Conservation (phyloP, 1,139 yeast genomes). For the Yamadazyma epiphylla region DNA sequence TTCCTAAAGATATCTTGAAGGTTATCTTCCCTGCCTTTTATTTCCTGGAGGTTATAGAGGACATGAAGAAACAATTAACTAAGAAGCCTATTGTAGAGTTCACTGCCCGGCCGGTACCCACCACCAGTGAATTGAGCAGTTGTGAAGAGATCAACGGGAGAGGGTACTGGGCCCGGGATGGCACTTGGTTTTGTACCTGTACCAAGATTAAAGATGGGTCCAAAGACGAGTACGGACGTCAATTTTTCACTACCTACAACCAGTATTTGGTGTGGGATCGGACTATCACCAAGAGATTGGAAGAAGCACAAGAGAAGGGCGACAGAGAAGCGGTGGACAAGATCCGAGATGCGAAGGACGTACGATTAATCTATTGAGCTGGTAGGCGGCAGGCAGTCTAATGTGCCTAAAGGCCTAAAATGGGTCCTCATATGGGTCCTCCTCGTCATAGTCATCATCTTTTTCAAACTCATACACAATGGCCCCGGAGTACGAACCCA, state of each 20-base stretch:
- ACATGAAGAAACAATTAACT: slow-evolving; percentile 7
- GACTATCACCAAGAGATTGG: slow-evolving; percentile 6
- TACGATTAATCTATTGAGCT: too few species aligned
- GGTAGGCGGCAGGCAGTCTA: too few species aligned
- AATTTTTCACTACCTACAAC: slow-evolving; percentile 13
- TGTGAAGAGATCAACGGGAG: slow-evolving; percentile 23
- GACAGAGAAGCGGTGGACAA: slow-evolving; percentile 4
- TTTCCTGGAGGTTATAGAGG: slow-evolving; percentile 19
- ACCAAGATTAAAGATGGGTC: slow-evolving; percentile 5
- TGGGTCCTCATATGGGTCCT: slow-evolving; percentile 96
- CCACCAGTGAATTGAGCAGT: slow-evolving; percentile 22
- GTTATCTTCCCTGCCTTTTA: slow-evolving; percentile 23
- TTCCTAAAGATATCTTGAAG: slow-evolving; percentile 21
- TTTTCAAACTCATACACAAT: slow-evolving; percentile 88
- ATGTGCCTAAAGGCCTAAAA: too few species aligned
- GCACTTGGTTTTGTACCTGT: slow-evolving; percentile 30
- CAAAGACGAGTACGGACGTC: slow-evolving; percentile 14
- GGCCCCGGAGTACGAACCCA: slow-evolving; percentile 79
- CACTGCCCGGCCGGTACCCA: slow-evolving; percentile 31
- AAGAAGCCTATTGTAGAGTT: slow-evolving; percentile 13
- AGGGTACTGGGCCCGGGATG: slow-evolving; percentile 27
- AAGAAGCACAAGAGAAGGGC: slow-evolving; percentile 7
- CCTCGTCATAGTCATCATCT: slow-evolving; percentile 91
- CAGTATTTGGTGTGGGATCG: slow-evolving; percentile 18
- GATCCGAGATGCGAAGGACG: slow-evolving; percentile 4